phyloP scores from a whole-genome alignment of 1,139 yeast genomes.

The Blastobotrys illinoisensis region DNA sequence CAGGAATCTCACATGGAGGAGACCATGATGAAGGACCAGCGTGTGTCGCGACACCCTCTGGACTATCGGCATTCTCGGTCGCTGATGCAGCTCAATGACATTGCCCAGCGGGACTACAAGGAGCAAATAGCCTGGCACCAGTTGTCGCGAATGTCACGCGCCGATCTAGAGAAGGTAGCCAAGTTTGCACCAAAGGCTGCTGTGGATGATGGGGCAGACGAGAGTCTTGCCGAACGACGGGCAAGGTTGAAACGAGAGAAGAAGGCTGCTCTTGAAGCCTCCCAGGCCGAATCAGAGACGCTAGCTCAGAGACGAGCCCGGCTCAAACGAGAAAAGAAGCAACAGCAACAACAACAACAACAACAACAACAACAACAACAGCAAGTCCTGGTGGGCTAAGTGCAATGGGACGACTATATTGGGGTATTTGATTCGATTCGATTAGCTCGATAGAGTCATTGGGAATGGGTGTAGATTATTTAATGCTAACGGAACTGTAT shows the following conservation, averaged over 20 bases:
- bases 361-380: background rate
- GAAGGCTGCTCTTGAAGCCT: conserved; percentile 8
- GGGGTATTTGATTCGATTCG: background rate
- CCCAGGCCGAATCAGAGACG: conserved; percentile 25
- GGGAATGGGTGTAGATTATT: background rate
- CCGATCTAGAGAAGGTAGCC: conserved; percentile 1
- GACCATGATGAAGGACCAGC: conserved; percentile 13
- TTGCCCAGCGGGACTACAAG: conserved; percentile 30
- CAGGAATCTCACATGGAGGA: conserved; percentile 19
- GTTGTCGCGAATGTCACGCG: conserved; percentile 4
- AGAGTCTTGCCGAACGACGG: conserved; percentile 13
- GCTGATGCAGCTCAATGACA: conserved; percentile 31
- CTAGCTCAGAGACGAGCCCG: conserved; percentile 33
- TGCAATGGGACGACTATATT: no score
- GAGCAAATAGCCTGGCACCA: conserved; percentile 21
- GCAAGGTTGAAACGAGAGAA: conserved; percentile 24
- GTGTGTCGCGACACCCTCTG: conserved; percentile 26
- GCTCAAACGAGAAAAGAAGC: conserved; percentile 20
- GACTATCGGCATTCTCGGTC: conserved; percentile 27
- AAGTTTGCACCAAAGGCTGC: background rate
- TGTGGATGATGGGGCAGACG: conserved; percentile 6
- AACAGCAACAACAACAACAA: conserved; percentile 6
- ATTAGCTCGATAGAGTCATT: background rate
- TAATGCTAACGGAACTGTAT: background rate
- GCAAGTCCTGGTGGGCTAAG: background rate